Percentiles rank a stretch among this genome's conserved stretches.
phyloP scores from a whole-genome alignment of 768 basidiomycete genomes.

The Clitopilus passeckerianus region DNA sequence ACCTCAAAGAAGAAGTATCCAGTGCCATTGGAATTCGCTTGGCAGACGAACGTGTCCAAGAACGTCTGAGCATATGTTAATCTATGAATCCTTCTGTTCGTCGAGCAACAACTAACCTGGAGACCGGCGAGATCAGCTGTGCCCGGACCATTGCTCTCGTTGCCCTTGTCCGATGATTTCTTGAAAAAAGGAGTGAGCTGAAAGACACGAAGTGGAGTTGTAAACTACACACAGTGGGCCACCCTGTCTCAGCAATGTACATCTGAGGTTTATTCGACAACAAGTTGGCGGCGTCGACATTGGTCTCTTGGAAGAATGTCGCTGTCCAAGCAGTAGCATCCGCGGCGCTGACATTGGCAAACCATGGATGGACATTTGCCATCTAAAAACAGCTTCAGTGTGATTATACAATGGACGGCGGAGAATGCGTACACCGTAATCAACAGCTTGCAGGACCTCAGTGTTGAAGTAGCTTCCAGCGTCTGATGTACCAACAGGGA shows the following conservation, averaged over 20 bases:
- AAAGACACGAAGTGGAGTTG: not conserved
- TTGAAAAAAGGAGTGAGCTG: constrained; percentile 15
- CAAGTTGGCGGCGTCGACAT: constrained; percentile 50
- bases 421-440: constrained; percentile 57
- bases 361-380: constrained; percentile 94
- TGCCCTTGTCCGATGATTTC: constrained; percentile 55
- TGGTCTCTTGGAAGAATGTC: constrained; percentile 66
- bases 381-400: constrained; percentile 34
- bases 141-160: constrained; percentile 65
- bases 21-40: constrained; percentile 76
- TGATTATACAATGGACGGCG: no score
- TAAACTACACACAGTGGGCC: constrained; percentile 53
- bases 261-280: constrained; percentile 72
- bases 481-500: constrained; percentile 78
- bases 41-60: constrained; percentile 83
- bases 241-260: constrained; percentile 90
- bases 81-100: not conserved
- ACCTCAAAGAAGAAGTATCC: constrained; percentile 88
- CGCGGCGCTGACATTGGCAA: constrained; percentile 70
- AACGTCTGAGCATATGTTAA: constrained; percentile 47
- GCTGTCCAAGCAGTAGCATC: constrained; percentile 78
- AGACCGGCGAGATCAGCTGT: constrained; percentile 55
- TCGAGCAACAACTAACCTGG: constrained; percentile 32
- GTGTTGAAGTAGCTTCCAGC: constrained; percentile 85
- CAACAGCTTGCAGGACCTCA: constrained; percentile 52